Base-by-base conservation (phyloP, 1,139 yeast genomes). In the Zygoascus hellenicus region DNA sequence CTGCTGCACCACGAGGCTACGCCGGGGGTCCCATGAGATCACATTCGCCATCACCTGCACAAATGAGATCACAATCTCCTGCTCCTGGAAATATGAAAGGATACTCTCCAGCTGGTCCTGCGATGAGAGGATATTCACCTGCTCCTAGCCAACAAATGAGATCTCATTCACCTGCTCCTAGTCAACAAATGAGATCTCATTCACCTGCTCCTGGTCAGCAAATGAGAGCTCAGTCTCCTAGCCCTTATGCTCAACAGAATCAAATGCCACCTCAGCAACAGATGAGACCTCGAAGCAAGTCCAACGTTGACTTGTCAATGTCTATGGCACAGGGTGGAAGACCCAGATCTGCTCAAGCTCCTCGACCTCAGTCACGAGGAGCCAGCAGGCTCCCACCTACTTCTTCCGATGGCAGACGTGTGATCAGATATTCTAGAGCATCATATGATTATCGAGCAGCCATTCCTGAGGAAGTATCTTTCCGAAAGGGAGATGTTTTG, bases 401-500 rank as follows among this genome's bases (percentile, higher is more conserved):
- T 62, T 77, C 61, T 45, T 65, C 57, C 55, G 77, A 57, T 40
- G 77, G 77, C 9, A 70, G 75, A 44, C 76, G 77, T 15, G 84
- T 79, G 29, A 58, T 82, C 7, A 63, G 74, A 41, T 81, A 83
- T 58, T 80, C 83, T 9, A 75, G 72, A 47, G 95, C 96, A 0
- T 72, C 77, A 51, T 87, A 82, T 59, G 80, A 80, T 42, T 88
- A 84, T 66, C 74, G 76, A 34, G 89, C 95, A 1, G 83, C 80
- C 19, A 82, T 84, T 45, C 83, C 82, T n/a, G 92, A 86, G 43
- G 96, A 88, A 58, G 74, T 87, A 9, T 68, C 74, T 14, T 87
- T 88, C 71, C 74, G 76, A 48, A 84, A 85, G 60, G 84, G 83
- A 48, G 94, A 89, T 71, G 63, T 78, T n/a, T 69, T 88, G 64